A percentile compares a stretch with the other conserved stretches of the same genome.
These are phyloP conservation scores for Garcia nutans DNA, from an alignment of 345 rosid species.

Conservation along the genomic window DNA sequence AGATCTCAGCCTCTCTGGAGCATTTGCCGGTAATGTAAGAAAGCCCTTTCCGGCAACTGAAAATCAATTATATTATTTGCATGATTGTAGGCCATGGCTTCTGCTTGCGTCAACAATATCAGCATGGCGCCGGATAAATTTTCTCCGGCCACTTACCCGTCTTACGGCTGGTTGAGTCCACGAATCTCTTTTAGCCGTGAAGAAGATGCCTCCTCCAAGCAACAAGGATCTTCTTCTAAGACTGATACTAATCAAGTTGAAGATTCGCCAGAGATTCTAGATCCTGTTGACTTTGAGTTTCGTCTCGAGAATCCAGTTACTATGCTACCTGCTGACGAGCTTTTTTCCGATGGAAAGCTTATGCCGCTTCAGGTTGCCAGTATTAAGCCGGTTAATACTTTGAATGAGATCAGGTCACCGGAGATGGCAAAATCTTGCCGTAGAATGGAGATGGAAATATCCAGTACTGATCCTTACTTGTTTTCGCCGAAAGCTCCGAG, in stretches of 20 bases:
- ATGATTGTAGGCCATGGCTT: conserved; percentile 55
- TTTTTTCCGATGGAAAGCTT: conserved; percentile 82
- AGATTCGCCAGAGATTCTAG: conserved; percentile 33
- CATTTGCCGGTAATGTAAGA: neutral
- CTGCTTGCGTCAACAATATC: conserved; percentile 77
- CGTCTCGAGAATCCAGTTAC: conserved; percentile 72
- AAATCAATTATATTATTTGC: conserved; percentile 3
- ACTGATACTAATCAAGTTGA: conserved; percentile 2
- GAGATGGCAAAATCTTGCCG: conserved; percentile 41
- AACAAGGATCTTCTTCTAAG: conserved; percentile 23
- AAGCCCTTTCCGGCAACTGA: neutral
- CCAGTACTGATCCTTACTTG: conserved; percentile 42
- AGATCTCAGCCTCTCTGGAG: neutral
- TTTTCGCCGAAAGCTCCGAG: conserved; percentile 83
- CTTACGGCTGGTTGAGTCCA: conserved; percentile 67
- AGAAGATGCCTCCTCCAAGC: conserved; percentile 34
- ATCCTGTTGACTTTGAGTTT: conserved; percentile 78
- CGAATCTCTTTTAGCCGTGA: conserved; percentile 57
- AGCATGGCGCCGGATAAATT: conserved; percentile 56
- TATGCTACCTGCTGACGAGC: conserved; percentile 92
- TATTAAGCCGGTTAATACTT: conserved; percentile 15
- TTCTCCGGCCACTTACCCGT: conserved; percentile 32
- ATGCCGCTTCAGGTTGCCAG: conserved; percentile 59
- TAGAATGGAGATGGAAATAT: conserved; percentile 38
- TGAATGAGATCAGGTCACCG: conserved; percentile 27